phyloP scores from a whole-genome alignment of 78 protist species.

The slime mould (Dictyostelium discoideum) region DNA sequence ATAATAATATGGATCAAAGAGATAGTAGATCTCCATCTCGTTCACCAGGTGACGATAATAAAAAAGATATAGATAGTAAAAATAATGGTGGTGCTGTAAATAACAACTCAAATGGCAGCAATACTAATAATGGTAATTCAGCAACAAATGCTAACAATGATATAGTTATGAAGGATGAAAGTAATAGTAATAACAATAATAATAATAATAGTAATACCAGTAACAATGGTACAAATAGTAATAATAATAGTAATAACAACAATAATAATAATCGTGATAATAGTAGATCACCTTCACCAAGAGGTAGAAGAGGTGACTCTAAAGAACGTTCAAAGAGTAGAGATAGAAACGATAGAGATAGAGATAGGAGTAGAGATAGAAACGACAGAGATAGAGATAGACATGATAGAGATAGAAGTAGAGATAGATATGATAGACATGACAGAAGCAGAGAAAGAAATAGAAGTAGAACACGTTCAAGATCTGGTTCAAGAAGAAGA shows the following conservation, averaged over 20 bases:
- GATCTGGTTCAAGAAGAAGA: slow-evolving; percentile 20
- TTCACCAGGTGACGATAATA: slow-evolving; percentile 1
- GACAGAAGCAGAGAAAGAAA: neutral
- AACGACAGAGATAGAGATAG: neutral
- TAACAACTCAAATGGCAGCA: neutral
- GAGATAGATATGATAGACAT: neutral
- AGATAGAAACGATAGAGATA: neutral
- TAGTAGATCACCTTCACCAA: neutral
- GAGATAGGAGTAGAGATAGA: neutral
- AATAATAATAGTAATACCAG: neutral
- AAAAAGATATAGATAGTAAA: neutral
- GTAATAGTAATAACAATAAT: neutral
- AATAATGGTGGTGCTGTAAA: neutral
- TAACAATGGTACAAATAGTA: neutral
- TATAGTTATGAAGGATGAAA: neutral
- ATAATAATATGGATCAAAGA: slow-evolving; percentile 24
- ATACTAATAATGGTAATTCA: neutral
- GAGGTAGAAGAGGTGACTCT: neutral
- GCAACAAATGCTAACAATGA: neutral
- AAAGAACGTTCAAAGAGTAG: slow-evolving; percentile 12
- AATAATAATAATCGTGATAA: neutral
- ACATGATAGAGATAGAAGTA: neutral
- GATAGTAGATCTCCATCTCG: slow-evolving; percentile 26
- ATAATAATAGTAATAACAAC: neutral
- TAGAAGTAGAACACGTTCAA: slow-evolving; percentile 7